Evolutionary conservation across 257 asterid genomes (phyloP).

Genomic region (Jacaranda mimosifolia): DNA sequence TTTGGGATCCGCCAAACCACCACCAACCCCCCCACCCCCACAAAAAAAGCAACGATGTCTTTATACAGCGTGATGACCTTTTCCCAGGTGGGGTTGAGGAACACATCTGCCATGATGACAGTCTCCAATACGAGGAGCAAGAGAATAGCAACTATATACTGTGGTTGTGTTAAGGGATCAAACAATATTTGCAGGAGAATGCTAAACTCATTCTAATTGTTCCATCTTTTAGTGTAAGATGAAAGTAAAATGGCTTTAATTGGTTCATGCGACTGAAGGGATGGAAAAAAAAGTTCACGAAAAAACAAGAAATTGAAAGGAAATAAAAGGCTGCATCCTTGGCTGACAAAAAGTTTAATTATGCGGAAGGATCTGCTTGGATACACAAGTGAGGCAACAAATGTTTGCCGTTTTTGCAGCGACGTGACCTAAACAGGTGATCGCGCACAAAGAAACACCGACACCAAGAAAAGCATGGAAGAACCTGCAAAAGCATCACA

Average conservation of each 20-base stretch:
- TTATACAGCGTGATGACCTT: too few relatives aligned
- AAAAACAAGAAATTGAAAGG: too few relatives aligned
- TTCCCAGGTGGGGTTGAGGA: conserved; percentile 55
- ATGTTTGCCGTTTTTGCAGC: conserved; percentile 57
- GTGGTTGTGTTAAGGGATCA: conserved; percentile 48
- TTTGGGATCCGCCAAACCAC: too few relatives aligned
- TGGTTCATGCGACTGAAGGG: too few relatives aligned
- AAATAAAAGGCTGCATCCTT: too few relatives aligned
- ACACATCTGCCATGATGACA: conserved; percentile 48
- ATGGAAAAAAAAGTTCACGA: too few relatives aligned
- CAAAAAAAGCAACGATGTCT: not conserved
- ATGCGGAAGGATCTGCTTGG: too few relatives aligned
- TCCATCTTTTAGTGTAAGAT: not conserved
- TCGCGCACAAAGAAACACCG: conserved; percentile 63
- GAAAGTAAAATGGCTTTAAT: too few relatives aligned
- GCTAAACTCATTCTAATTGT: not conserved
- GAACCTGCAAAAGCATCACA: conserved; percentile 53
- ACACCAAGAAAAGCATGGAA: conserved; percentile 62
- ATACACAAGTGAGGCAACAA: conserved; percentile 61
- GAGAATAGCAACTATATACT: conserved; percentile 57
- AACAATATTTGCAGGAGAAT: conserved; percentile 1
- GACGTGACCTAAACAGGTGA: conserved; percentile 63
- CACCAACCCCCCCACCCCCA: too few relatives aligned
- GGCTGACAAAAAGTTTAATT: too few relatives aligned
- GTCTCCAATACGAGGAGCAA: conserved; percentile 55